Percentiles rank a stretch among this genome's conserved stretches.
Conservation (phyloP, 1,284 basidiomycete genomes). For the Malassezia brasiliensis region DNA sequence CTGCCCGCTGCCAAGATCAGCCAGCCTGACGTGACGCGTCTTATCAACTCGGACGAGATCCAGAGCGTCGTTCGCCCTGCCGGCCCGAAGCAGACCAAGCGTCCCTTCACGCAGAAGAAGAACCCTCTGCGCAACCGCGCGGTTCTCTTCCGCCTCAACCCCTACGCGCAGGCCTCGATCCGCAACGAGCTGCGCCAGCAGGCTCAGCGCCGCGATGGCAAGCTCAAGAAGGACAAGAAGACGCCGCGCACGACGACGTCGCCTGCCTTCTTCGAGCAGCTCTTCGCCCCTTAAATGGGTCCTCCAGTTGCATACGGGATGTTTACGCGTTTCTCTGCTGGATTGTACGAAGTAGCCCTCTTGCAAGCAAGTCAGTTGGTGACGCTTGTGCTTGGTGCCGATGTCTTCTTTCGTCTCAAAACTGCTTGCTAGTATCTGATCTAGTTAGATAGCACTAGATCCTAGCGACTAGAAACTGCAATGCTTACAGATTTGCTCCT, state of each 20-base stretch:
- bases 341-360: constrained; percentile 6
- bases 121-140: constrained; percentile 87
- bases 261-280: constrained; percentile 63
- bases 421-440: constrained; percentile 6
- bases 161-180: constrained; percentile 65
- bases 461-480: constrained; percentile 4
- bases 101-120: constrained; percentile 99
- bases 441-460: constrained; percentile 7
- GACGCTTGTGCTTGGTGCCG: not conserved
- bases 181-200: constrained; percentile 40
- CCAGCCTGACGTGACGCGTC: constrained; percentile 91
- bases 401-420: constrained; percentile 8
- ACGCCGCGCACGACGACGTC: constrained; percentile 62
- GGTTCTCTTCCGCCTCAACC: constrained; percentile 96
- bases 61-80: constrained; percentile 77
- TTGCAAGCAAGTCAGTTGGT: not conserved
- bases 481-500: not conserved
- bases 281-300: constrained; percentile 48
- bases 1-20: constrained; percentile 67
- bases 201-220: constrained; percentile 37
- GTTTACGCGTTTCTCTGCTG: not conserved
- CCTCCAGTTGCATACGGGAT: not conserved
- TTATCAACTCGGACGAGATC: constrained; percentile 68
- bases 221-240: constrained; percentile 32
- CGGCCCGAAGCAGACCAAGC: constrained; percentile 67